Conservation (phyloP, 148 eudicot genomes). For the Amaranthus palmeri region DNA sequence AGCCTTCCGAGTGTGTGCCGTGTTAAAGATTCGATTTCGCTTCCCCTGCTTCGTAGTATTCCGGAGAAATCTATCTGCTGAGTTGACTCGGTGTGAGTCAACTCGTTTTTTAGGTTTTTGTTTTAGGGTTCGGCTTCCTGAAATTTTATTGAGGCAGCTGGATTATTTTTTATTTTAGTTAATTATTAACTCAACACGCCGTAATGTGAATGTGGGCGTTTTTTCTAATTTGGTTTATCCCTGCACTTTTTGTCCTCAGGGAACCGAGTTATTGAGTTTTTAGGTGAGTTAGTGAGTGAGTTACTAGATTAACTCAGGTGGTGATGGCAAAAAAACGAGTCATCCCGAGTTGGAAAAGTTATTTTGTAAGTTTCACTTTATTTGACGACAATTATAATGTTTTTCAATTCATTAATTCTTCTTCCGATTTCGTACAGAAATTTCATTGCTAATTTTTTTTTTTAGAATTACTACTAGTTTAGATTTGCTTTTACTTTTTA, state of each 20-base stretch:
- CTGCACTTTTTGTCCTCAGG: conserved; percentile 13
- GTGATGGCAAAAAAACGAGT: conserved; percentile 20
- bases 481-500: too few relatives aligned
- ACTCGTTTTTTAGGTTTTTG: background rate
- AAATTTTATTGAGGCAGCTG: conserved; percentile 14
- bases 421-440: too few relatives aligned
- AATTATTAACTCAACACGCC: conserved; percentile 5
- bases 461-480: too few relatives aligned
- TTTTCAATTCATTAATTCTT: too few relatives aligned
- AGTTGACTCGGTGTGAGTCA: conserved; percentile 1
- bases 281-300: conserved; percentile 2
- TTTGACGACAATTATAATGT: too few relatives aligned
- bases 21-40: background rate
- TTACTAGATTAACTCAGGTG: background rate
- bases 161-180: background rate
- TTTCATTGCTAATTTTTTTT: too few relatives aligned
- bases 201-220: conserved; percentile 15
- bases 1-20: conserved; percentile 12
- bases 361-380: background rate
- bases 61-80: conserved; percentile 23
- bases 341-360: conserved; percentile 22
- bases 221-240: conserved; percentile 12
- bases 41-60: conserved; percentile 11
- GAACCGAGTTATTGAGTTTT: conserved; percentile 19
- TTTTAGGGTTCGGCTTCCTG: background rate